phyloP scores from a whole-genome alignment of 108 stramenopile species.

The Ochromonas danica region DNA sequence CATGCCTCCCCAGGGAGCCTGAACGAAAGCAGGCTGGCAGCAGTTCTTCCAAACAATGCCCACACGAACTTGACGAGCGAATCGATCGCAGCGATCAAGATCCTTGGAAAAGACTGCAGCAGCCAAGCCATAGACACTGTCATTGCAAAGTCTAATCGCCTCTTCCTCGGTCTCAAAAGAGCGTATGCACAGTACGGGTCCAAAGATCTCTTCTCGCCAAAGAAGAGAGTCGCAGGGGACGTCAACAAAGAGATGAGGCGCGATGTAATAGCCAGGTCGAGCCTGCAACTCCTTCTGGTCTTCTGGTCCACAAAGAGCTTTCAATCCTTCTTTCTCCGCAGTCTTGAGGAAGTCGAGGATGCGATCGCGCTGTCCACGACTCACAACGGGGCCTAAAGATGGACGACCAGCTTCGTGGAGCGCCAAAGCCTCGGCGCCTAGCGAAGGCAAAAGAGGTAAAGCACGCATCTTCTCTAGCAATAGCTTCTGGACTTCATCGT shows the following conservation, averaged over 20 bases:
- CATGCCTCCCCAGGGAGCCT: constrained; percentile 30
- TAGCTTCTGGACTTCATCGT: constrained; percentile 53
- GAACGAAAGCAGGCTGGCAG: constrained; percentile 35
- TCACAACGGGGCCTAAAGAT: constrained; percentile 13
- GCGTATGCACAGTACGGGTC: constrained; percentile 32
- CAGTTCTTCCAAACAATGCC: constrained; percentile 33
- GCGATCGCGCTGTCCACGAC: not conserved
- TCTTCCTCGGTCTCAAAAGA: constrained; percentile 23
- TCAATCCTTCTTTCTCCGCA: constrained; percentile 21
- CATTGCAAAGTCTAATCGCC: constrained; percentile 8
- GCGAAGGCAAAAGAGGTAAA: constrained; percentile 37
- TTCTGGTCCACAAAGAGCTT: not conserved
- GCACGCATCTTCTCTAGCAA: constrained; percentile 12
- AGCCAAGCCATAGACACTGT: constrained; percentile 25
- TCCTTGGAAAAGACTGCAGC: constrained; percentile 28
- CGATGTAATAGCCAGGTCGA: constrained; percentile 16
- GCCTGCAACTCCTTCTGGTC: not conserved
- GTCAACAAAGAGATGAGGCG: constrained; percentile 13
- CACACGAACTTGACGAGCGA: not conserved
- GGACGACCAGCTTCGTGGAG: not conserved
- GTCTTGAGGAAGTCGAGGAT: not conserved
- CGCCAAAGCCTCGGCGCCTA: constrained; percentile 10
- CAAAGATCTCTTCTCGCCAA: constrained; percentile 33
- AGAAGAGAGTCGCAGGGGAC: not conserved
- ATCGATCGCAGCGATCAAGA: constrained; percentile 22